These are phyloP conservation scores for Pichia rugopelliculosa DNA, from an alignment of 805 yeast genomes.

Conservation along the genomic window DNA sequence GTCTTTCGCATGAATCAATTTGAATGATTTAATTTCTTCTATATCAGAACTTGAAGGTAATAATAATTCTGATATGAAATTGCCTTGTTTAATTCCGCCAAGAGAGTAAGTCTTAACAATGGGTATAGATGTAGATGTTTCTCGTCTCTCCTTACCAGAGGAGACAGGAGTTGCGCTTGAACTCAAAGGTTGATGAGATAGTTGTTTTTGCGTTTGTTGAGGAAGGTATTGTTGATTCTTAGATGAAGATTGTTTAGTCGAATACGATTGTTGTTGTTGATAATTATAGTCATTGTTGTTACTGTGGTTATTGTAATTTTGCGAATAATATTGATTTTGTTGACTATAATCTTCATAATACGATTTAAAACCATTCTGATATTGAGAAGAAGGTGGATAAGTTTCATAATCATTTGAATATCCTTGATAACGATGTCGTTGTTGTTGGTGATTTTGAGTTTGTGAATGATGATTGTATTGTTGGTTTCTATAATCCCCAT, in stretches of 20 bases:
- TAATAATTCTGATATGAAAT: not conserved
- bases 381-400: no score
- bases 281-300: not conserved
- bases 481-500: not conserved
- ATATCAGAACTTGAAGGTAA: not conserved
- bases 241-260: not conserved
- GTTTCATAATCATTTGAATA: not conserved
- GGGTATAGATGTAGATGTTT: not conserved
- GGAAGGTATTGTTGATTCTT: not conserved
- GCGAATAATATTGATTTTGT: not conserved
- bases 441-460: not conserved
- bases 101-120: slow-evolving; percentile 1
- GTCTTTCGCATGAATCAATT: not conserved
- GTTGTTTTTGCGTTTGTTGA: not conserved
- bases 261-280: not conserved
- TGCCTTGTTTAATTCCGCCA: not conserved
- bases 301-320: not conserved
- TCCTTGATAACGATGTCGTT: not conserved
- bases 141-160: not conserved
- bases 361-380: not conserved
- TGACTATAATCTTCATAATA: not conserved
- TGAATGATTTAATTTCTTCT: slow-evolving; percentile 1
- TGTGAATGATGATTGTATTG: not conserved
- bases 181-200: not conserved
- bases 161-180: not conserved